phyloP scores from a whole-genome alignment of 768 basidiomycete species.

The Hypsizygus marmoreus region DNA sequence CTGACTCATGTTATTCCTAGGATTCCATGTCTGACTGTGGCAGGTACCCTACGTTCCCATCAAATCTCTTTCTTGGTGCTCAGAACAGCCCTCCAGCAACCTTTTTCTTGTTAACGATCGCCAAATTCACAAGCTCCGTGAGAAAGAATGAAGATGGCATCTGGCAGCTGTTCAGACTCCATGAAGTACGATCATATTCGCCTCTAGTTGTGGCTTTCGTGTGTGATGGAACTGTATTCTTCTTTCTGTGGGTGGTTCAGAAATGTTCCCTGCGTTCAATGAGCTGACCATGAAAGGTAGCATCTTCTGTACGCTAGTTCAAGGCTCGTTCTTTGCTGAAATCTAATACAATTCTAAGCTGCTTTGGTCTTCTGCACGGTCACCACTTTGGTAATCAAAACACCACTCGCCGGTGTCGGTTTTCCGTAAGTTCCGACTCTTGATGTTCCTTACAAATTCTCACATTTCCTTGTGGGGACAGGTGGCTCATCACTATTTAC shows the following conservation, averaged over 20 bases:
- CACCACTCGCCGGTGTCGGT: not conserved
- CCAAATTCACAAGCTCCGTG: not conserved
- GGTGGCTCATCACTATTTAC: slow-evolving; percentile 1
- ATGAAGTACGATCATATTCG: not conserved
- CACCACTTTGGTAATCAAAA: not conserved
- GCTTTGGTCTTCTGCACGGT: not conserved
- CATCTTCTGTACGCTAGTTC: slow-evolving; percentile 1
- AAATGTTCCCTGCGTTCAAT: too few species aligned
- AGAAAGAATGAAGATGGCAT: not conserved
- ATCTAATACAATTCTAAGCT: not conserved
- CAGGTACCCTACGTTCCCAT: not conserved
- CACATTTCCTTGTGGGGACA: not conserved
- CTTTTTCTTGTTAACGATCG: not conserved
- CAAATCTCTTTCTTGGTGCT: too few species aligned
- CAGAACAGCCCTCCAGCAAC: too few species aligned
- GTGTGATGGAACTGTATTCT: slow-evolving; percentile 2
- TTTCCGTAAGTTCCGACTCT: not conserved
- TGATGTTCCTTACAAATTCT: not conserved
- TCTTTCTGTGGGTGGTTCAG: not conserved
- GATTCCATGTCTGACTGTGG: not conserved
- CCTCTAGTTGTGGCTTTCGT: slow-evolving; percentile 1
- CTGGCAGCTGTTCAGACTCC: not conserved
- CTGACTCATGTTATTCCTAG: not conserved
- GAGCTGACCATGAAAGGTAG: not conserved
- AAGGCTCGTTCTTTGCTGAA: not conserved